Percentiles rank a stretch among this genome's conserved stretches.
Evolutionary conservation across 306 rosid species (phyloP).

Genomic region (Acacia melanoxylon): DNA sequence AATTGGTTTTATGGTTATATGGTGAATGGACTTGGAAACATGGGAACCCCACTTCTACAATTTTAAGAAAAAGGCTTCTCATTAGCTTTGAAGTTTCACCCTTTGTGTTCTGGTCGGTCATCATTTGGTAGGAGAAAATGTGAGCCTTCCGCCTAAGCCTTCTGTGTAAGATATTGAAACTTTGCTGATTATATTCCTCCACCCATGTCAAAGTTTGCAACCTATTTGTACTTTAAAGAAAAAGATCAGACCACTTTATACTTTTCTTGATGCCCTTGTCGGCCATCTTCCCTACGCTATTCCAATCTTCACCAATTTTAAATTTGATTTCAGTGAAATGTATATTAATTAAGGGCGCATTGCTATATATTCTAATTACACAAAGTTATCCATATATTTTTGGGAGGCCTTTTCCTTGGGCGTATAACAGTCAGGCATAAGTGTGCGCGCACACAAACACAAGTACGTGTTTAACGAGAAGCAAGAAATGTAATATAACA

Average conservation of each 20-base stretch:
- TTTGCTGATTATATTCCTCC: constrained; percentile 53
- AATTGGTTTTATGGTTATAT: constrained; percentile 37
- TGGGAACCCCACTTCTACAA: constrained; percentile 56
- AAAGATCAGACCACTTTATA: constrained; percentile 42
- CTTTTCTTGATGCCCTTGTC: constrained; percentile 77
- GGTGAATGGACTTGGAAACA: constrained; percentile 54
- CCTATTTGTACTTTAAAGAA: constrained; percentile 74
- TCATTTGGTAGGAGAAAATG: constrained; percentile 63
- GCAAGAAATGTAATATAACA: background rate
- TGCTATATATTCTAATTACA: background rate
- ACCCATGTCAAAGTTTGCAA: constrained; percentile 72
- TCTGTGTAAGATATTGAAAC: constrained; percentile 28
- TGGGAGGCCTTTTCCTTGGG: background rate
- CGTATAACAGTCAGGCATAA: background rate
- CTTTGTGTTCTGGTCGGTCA: constrained; percentile 76
- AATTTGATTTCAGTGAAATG: background rate
- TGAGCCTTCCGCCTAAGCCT: constrained; percentile 60
- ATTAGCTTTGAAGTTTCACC: constrained; percentile 70
- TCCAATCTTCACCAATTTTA: constrained; percentile 7
- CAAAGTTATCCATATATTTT: background rate
- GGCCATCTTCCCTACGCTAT: constrained; percentile 58
- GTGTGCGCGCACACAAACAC: background rate
- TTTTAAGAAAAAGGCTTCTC: constrained; percentile 23
- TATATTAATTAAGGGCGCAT: background rate
- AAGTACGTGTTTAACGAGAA: background rate